Conservation (phyloP, 2,329 filamentous ascomycete genomes). For the Colletotrichum cordylinicola region DNA sequence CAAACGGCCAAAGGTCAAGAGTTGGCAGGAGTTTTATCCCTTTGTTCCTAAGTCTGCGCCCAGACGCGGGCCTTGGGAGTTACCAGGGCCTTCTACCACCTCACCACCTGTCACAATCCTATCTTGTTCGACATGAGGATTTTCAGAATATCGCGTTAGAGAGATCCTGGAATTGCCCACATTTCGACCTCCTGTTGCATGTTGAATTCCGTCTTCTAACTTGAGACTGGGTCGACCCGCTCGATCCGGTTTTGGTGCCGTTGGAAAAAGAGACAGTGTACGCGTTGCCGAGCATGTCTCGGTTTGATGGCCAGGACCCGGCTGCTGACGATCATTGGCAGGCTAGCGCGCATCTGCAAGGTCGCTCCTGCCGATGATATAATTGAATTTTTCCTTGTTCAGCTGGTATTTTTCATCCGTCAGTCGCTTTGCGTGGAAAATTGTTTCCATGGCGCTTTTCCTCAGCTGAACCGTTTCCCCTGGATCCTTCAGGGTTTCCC, state of each 20-base stretch:
- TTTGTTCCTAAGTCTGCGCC: neutral
- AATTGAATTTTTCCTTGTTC: neutral
- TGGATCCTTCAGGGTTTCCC: neutral
- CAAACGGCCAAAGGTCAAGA: neutral
- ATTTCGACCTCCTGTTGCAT: neutral
- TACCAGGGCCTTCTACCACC: neutral
- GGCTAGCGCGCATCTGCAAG: neutral
- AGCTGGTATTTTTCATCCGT: neutral
- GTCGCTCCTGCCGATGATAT: neutral
- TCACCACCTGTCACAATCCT: neutral
- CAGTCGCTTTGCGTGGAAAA: neutral
- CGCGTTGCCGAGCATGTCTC: constrained; percentile 9
- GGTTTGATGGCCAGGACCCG: neutral
- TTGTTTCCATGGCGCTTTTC: neutral
- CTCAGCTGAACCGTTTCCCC: neutral
- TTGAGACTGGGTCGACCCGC: constrained; percentile 5
- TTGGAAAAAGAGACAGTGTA: neutral
- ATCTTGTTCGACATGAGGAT: neutral
- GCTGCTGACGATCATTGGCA: constrained; percentile 6
- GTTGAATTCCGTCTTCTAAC: neutral
- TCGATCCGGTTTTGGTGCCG: neutral
- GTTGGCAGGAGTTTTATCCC: neutral
- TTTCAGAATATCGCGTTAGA: neutral
- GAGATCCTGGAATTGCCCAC: neutral
- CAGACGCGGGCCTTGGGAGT: neutral